Evolutionary conservation across 768 basidiomycete genomes (phyloP).

Genomic region (Tephrocybe sp.): DNA sequence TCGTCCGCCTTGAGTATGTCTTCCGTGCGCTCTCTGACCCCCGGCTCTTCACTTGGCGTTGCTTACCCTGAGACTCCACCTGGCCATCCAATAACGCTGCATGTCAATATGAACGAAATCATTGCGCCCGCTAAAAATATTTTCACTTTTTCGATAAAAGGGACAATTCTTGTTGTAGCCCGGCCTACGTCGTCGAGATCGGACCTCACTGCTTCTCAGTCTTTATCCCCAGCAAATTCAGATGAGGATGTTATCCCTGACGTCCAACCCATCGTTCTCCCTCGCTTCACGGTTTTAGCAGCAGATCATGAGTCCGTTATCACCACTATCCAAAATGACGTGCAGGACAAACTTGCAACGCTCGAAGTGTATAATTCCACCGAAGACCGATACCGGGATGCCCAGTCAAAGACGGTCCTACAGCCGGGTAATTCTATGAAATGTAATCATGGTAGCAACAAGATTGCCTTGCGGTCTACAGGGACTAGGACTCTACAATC

Average conservation of each 20-base stretch:
- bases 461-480: constrained; percentile 49
- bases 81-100: constrained; percentile 63
- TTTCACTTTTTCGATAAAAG: constrained; percentile 65
- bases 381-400: constrained; percentile 52
- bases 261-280: constrained; percentile 55
- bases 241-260: constrained; percentile 28
- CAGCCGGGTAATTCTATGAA: constrained; percentile 58
- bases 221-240: constrained; percentile 10
- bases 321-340: constrained; percentile 59
- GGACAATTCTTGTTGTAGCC: constrained; percentile 60
- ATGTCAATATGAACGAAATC: constrained; percentile 79
- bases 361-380: constrained; percentile 64
- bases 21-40: constrained; percentile 49
- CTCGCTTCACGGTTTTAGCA: constrained; percentile 66
- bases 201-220: constrained; percentile 16
- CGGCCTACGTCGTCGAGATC: constrained; percentile 29
- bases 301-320: constrained; percentile 61
- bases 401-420: constrained; percentile 61
- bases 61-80: constrained; percentile 39
- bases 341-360: constrained; percentile 37
- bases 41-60: constrained; percentile 30
- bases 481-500: constrained; percentile 23
- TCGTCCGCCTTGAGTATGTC: constrained; percentile 35
- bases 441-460: constrained; percentile 59
- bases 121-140: constrained; percentile 59